Percentiles rank a stretch among this genome's conserved stretches.
phyloP scores from a whole-genome alignment of 768 basidiomycete species.

The Clavaria fumosa region DNA sequence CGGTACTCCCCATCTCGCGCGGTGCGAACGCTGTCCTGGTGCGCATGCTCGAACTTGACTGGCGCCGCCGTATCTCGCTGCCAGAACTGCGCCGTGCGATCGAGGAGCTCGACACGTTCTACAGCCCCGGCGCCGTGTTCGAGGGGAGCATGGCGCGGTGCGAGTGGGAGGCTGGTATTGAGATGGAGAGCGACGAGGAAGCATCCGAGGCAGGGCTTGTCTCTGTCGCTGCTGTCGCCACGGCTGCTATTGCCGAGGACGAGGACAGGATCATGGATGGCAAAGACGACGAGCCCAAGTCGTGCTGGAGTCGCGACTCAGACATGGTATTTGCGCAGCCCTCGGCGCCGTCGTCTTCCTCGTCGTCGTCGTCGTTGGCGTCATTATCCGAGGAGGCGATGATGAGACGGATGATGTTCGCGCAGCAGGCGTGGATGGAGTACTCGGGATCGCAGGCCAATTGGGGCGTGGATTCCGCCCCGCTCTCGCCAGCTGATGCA shows the following conservation, averaged over 20 bases:
- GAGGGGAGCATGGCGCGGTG: constrained; percentile 71
- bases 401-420: too few species aligned
- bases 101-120: constrained; percentile 45
- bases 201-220: constrained; percentile 26
- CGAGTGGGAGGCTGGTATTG: constrained; percentile 61
- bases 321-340: constrained; percentile 31
- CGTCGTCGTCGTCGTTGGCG: too few species aligned
- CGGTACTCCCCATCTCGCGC: constrained; percentile 66
- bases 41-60: constrained; percentile 60
- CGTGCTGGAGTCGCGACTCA: constrained; percentile 48
- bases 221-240: too few species aligned
- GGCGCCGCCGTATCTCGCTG: constrained; percentile 36
- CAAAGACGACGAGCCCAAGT: constrained; percentile 26
- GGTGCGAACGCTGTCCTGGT: constrained; percentile 62
- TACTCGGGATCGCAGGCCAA: too few species aligned
- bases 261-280: constrained; percentile 24
- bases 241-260: too few species aligned
- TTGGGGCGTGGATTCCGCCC: too few species aligned
- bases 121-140: constrained; percentile 59
- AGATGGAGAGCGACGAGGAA: constrained; percentile 54
- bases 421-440: too few species aligned
- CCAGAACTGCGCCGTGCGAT: constrained; percentile 41
- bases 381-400: too few species aligned
- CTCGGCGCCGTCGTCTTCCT: constrained; percentile 25
- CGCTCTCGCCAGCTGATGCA: too few species aligned